These are phyloP conservation scores for Aspergillus wentii DNA, from an alignment of 495 filamentous ascomycete genomes.

Conservation along the genomic window DNA sequence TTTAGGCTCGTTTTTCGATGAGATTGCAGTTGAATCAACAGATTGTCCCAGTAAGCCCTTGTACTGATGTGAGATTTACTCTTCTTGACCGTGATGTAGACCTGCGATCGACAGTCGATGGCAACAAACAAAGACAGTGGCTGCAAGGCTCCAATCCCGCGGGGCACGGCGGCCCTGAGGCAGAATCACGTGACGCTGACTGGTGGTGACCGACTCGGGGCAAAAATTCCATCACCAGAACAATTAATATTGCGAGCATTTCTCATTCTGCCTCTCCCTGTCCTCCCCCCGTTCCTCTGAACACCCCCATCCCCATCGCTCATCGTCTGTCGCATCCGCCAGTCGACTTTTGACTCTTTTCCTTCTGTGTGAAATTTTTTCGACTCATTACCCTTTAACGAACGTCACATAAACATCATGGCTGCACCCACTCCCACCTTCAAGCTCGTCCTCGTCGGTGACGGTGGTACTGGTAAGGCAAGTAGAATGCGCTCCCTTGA, in stretches of 20 bases:
- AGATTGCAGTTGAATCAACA: background rate
- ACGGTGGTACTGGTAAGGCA: constrained; percentile 99
- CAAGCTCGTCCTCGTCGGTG: constrained; percentile 99
- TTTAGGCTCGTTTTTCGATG: background rate
- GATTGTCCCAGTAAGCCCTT: background rate
- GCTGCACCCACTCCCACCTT: constrained; percentile 70
- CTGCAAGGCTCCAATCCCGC: no score
- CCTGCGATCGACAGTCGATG: no score
- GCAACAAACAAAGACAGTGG: no score
- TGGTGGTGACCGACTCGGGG: constrained; percentile 28
- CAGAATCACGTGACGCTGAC: constrained; percentile 33
- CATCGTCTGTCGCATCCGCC: constrained; percentile 16
- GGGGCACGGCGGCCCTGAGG: constrained; percentile 23
- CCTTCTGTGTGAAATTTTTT: constrained; percentile 3
- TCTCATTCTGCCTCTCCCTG: constrained; percentile 19
- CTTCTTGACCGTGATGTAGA: no score
- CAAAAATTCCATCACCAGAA: constrained; percentile 44
- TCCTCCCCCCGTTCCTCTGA: constrained; percentile 11
- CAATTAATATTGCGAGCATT: constrained; percentile 15
- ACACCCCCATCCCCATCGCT: constrained; percentile 10
- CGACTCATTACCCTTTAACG: constrained; percentile 4
- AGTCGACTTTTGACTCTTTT: constrained; percentile 9
- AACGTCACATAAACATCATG: constrained; percentile 50
- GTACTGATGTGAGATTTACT: no score
- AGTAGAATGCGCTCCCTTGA: constrained; percentile 22